Conservation (phyloP, 495 filamentous ascomycete genomes). For the Trichoderma parareesei region DNA sequence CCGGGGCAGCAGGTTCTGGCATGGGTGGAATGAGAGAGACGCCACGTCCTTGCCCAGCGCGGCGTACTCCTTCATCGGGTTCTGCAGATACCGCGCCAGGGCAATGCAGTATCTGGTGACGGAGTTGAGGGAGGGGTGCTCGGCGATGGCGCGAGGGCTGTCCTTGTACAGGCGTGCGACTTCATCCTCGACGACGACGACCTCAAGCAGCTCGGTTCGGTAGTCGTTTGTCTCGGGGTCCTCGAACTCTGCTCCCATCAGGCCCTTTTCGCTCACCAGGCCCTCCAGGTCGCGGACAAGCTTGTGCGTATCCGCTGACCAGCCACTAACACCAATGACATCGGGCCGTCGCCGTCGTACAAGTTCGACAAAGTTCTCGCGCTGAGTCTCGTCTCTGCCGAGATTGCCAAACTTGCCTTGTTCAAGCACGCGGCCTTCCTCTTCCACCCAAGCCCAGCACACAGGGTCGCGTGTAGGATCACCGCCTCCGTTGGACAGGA, state of each 20-base stretch:
- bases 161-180: conserved; percentile 90
- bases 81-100: conserved; percentile 83
- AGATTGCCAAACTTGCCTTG: conserved; percentile 79
- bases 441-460: conserved; percentile 87
- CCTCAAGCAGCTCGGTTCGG: conserved; percentile 66
- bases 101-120: conserved; percentile 83
- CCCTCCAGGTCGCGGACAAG: conserved; percentile 71
- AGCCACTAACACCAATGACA: conserved; percentile 85
- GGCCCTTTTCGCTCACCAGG: conserved; percentile 62
- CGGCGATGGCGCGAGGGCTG: conserved; percentile 68
- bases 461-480: conserved; percentile 67
- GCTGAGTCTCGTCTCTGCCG: conserved; percentile 58
- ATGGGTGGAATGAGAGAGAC: conserved; percentile 78
- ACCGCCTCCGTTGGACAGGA: conserved; percentile 75
- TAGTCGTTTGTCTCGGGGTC: conserved; percentile 54
- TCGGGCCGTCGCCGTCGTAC: conserved; percentile 73
- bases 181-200: conserved; percentile 91
- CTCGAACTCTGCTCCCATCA: conserved; percentile 66
- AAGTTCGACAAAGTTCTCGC: conserved; percentile 60
- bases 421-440: conserved; percentile 81
- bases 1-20: conserved; percentile 77
- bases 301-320: conserved; percentile 76
- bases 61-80: conserved; percentile 91
- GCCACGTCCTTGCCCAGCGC: conserved; percentile 80
- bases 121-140: conserved; percentile 69